Conservation (phyloP, 768 basidiomycete genomes). For the Mycena leptocephala region DNA sequence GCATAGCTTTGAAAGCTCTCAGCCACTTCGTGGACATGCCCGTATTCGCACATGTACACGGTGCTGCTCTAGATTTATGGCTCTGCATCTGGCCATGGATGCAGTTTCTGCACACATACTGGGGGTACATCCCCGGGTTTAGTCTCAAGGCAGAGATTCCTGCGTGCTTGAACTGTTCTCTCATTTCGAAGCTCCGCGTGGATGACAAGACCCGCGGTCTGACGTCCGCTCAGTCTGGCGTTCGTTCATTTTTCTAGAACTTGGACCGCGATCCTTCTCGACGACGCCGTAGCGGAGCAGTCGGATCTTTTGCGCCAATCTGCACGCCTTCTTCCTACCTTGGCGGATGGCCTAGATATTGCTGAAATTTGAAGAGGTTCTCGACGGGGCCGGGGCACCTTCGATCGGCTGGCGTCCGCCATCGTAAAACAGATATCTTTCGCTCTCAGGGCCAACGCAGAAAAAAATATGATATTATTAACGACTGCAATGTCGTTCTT, state of each 20-base stretch:
- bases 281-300: background rate
- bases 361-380: background rate
- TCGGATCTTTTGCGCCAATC: background rate
- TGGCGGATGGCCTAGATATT: background rate
- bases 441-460: background rate
- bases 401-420: background rate
- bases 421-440: background rate
- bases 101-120: background rate
- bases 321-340: background rate
- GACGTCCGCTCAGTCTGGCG: background rate
- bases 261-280: background rate
- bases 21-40: background rate
- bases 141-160: background rate
- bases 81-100: constrained; percentile 4
- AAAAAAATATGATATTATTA: background rate
- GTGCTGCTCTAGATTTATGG: background rate
- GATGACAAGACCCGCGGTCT: background rate
- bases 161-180: background rate
- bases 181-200: background rate
- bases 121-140: background rate
- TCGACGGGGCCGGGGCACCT: background rate
- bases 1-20: background rate
- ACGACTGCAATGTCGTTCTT: background rate
- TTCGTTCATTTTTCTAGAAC: background rate
- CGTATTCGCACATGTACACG: background rate